Percentiles rank a stretch among this genome's conserved stretches.
phyloP scores from a whole-genome alignment of 495 filamentous ascomycete species.

The Chaetomium tenue region DNA sequence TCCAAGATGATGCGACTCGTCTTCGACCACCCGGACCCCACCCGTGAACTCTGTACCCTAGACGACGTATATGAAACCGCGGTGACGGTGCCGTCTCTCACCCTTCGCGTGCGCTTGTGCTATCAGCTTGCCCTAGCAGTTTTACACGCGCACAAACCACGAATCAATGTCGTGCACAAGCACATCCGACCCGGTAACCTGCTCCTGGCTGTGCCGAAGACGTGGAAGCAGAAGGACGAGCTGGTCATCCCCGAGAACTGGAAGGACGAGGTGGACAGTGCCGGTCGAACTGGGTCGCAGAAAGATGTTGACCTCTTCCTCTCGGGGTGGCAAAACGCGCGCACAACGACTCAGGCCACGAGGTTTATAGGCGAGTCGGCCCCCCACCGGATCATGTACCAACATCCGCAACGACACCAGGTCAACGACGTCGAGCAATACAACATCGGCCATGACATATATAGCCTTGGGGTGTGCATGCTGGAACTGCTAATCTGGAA shows the following conservation, averaged over 20 bases:
- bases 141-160: neutral
- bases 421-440: neutral
- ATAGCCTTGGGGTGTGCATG: neutral
- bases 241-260: neutral
- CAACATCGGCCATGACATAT: neutral
- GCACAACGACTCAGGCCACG: neutral
- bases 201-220: neutral
- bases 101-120: neutral
- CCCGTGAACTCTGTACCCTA: neutral
- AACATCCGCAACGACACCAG: neutral
- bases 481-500: neutral
- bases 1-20: neutral
- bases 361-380: neutral
- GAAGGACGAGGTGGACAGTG: neutral
- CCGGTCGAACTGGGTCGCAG: neutral
- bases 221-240: neutral
- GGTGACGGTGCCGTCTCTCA: neutral
- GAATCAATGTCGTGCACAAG: neutral
- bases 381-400: neutral
- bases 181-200: neutral
- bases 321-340: neutral
- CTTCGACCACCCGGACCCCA: neutral
- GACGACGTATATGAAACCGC: neutral
- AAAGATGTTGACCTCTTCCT: neutral
- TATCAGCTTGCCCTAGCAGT: neutral